phyloP scores from a whole-genome alignment of 257 asterid species.

The Scutellaria minor region DNA sequence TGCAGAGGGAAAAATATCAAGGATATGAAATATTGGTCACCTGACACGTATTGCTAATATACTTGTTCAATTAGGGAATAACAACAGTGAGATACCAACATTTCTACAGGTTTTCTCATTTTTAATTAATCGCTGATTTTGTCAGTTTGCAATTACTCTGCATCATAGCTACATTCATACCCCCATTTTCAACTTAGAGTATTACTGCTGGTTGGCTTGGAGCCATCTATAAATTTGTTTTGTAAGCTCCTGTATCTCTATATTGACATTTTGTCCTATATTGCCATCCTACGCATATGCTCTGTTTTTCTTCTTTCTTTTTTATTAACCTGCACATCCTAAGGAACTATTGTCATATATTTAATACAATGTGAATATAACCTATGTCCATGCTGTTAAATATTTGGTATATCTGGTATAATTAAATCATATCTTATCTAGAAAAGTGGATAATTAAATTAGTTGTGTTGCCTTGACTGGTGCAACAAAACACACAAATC shows the following conservation, averaged over 20 bases:
- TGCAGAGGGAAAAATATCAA: slow-evolving; percentile 68
- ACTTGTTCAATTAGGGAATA: slow-evolving; percentile 68
- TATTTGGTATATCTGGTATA: slow-evolving; percentile 10
- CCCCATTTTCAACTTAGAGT: slow-evolving; percentile 14
- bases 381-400: slow-evolving; percentile 6
- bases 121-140: slow-evolving; percentile 12
- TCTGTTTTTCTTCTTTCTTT: not conserved
- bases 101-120: slow-evolving; percentile 63
- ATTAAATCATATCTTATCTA: too few relatives aligned
- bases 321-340: not conserved
- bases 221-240: not conserved
- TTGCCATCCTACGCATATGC: slow-evolving; percentile 2
- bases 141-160: slow-evolving; percentile 10
- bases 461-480: too few relatives aligned
- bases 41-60: slow-evolving; percentile 84
- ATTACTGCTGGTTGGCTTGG: slow-evolving; percentile 21
- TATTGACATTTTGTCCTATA: slow-evolving; percentile 22
- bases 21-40: slow-evolving; percentile 89
- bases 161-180: slow-evolving; percentile 7
- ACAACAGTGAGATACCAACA: slow-evolving; percentile 54
- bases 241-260: slow-evolving; percentile 6
- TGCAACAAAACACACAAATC: too few relatives aligned
- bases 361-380: not conserved
- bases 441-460: too few relatives aligned
- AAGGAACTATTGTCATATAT: not conserved